Evolutionary conservation across 768 basidiomycete genomes (phyloP).

Genomic region (Rossbeevera mucosa): DNA sequence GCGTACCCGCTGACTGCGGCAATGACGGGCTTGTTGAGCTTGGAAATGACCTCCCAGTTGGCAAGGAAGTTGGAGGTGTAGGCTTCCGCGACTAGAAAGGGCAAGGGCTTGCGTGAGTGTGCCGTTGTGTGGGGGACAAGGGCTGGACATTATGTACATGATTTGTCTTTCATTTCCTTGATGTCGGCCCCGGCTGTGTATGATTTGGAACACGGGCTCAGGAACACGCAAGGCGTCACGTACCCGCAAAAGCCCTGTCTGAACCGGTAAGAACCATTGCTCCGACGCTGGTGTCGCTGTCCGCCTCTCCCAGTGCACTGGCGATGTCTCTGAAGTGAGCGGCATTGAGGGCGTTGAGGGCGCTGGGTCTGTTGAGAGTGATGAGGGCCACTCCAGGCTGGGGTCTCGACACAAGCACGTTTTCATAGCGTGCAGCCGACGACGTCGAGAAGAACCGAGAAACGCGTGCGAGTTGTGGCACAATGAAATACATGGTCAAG

Average conservation of each 20-base stretch:
- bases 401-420: slow-evolving; percentile 67
- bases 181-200: slow-evolving; percentile 89
- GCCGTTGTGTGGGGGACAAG: background rate
- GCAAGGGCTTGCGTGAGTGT: background rate
- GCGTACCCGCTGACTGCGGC: slow-evolving; percentile 96
- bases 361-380: slow-evolving; percentile 85
- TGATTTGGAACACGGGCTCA: background rate
- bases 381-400: slow-evolving; percentile 70
- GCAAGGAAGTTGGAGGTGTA: slow-evolving; percentile 84
- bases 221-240: slow-evolving; percentile 18
- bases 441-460: slow-evolving; percentile 25
- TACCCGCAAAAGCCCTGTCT: slow-evolving; percentile 90
- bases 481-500: slow-evolving; percentile 4
- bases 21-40: slow-evolving; percentile 87
- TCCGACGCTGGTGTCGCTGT: slow-evolving; percentile 65
- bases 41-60: slow-evolving; percentile 72
- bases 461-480: background rate
- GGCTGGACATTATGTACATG: slow-evolving; percentile 57
- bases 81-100: slow-evolving; percentile 66
- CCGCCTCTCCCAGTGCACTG: slow-evolving; percentile 64
- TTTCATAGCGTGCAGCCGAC: slow-evolving; percentile 45
- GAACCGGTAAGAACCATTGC: slow-evolving; percentile 92
- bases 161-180: slow-evolving; percentile 98
- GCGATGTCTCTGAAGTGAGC: slow-evolving; percentile 82
- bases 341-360: slow-evolving; percentile 81